These are phyloP conservation scores for Cucumis melo DNA, from an alignment of 306 rosid species.

Conservation along the genomic window DNA sequence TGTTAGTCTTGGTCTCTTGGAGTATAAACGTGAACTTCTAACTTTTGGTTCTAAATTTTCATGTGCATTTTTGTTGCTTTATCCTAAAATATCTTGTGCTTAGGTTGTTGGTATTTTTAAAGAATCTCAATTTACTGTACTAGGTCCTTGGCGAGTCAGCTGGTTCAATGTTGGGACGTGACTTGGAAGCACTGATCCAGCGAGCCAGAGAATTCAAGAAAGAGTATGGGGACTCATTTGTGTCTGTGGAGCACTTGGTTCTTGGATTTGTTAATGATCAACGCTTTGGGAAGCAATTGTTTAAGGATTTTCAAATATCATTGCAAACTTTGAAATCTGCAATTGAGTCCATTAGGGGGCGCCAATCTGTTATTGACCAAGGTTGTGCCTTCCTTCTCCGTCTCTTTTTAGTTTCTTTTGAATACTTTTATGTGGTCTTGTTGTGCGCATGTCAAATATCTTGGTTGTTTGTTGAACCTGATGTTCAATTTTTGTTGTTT, in stretches of 20 bases:
- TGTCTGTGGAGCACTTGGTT: conserved; percentile 94
- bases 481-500: background rate
- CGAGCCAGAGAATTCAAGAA: conserved; percentile 85
- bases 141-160: conserved; percentile 76
- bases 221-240: conserved; percentile 87
- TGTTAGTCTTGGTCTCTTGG: background rate
- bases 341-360: conserved; percentile 76
- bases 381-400: conserved; percentile 23
- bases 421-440: background rate
- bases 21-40: background rate
- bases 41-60: background rate
- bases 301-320: conserved; percentile 76
- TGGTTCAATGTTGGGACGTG: conserved; percentile 93
- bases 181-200: conserved; percentile 83
- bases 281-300: conserved; percentile 76
- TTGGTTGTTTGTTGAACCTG: background rate
- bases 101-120: conserved; percentile 6
- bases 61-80: background rate
- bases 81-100: background rate
- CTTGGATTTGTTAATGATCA: conserved; percentile 74
- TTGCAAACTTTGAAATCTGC: conserved; percentile 58
- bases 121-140: conserved; percentile 6
- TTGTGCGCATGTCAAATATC: background rate
- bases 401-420: background rate
- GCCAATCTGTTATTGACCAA: conserved; percentile 92